Evolutionary conservation across 192 early-diverging fungal genomes (phyloP), one percentile per base, ranked within the genome.

Genomic region (Allomyces arbusculus): DNA sequence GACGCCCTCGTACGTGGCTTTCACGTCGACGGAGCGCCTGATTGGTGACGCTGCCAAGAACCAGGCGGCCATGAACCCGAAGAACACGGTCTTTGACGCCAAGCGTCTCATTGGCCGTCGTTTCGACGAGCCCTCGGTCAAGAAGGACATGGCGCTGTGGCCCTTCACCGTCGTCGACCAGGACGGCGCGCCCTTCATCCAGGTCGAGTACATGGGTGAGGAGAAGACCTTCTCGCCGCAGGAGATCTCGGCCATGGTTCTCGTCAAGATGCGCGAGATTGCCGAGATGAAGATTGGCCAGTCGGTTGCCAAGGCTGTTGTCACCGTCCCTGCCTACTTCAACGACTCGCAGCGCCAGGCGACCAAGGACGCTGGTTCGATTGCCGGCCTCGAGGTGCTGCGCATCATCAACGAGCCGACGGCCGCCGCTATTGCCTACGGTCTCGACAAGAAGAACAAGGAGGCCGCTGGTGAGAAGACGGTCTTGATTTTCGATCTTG

Each of bases 341-440:
- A 92, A 92, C 78, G 90, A 92, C 74, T 80, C 86, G 66, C 90
- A 92, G 81, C 86, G 89, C 78, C 86, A 90, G 69, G 89, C 90
- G 62, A 91, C 89, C 77, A 90, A 91, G 82, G 90, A 92, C 77
- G 90, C 90, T 64, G 90, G 90, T 77, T 71, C 69, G 75, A 92
- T 92, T 73, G 79, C 90, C 33, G 89, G 89, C 66, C 78, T 92
- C 62, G 84, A 89, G 63, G 86, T 92, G 65, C 82, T 88, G 74
- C 87, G 90, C 71, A 88, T 92, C 78, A 86, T 91, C 76, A 92
- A 91, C 84, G 90, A 91, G 75, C 89, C 90, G 68, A 92, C 88
- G 12, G 90, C 90, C 64, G 90, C 90, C 40, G 89, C 87, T 44
- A 85, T 89, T 67, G 89, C 89, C 55, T 91, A 91, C 78, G 86